Evolutionary conservation across 2,329 filamentous ascomycete species (phyloP).

Genomic region (Thermothelomyces thermophilus): DNA sequence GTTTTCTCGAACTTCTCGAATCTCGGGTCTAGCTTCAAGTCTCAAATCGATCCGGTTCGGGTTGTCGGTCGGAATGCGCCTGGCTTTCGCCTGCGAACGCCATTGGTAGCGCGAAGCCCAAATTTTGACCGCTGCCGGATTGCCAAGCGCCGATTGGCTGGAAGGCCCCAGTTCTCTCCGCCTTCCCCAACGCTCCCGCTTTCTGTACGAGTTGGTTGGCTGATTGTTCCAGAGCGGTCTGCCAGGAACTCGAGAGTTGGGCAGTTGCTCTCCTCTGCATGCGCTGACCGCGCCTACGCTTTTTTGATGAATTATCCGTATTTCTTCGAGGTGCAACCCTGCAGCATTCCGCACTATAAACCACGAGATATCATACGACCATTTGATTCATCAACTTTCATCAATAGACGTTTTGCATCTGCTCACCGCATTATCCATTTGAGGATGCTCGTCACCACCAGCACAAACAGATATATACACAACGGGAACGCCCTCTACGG

Average conservation of each 20-base stretch:
- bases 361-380: no score
- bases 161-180: neutral
- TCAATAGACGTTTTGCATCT: no score
- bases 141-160: constrained; percentile 8
- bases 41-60: neutral
- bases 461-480: no score
- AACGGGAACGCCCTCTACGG: no score
- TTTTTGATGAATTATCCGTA: no score
- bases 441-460: no score
- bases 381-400: no score
- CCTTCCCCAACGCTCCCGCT: constrained; percentile 4
- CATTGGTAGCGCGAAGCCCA: constrained; percentile 10
- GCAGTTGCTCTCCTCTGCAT: no score
- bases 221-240: neutral
- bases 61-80: constrained; percentile 16
- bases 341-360: no score
- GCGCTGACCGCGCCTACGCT: neutral
- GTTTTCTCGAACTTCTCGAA: neutral
- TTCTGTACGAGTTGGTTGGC: constrained; percentile 12
- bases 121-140: constrained; percentile 14
- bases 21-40: constrained; percentile 6
- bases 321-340: no score
- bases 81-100: neutral
- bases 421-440: no score
- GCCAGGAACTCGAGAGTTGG: no score